Evolutionary conservation across 805 yeast species (phyloP).

Genomic region (Cyberlindnera mrakii): DNA sequence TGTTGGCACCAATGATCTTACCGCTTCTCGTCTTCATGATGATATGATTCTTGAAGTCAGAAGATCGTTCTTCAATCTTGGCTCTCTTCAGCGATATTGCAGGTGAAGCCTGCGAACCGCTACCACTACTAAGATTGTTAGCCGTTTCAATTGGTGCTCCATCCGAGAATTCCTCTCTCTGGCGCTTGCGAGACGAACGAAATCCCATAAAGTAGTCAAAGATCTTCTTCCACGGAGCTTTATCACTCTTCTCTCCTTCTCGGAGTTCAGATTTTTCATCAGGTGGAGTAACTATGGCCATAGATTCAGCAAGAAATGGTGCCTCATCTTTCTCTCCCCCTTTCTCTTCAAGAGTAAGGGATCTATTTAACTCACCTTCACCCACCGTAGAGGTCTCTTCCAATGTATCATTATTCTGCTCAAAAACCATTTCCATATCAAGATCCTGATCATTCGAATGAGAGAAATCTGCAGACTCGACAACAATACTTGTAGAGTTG

Average conservation of each 20-base stretch:
- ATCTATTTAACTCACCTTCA: not conserved
- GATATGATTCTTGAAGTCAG: slow-evolving; percentile 12
- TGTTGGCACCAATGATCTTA: slow-evolving; percentile 23
- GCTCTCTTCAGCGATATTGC: not conserved
- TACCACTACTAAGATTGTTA: too few relatives aligned
- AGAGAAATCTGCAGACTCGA: slow-evolving; percentile 1
- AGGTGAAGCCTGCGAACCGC: too few relatives aligned
- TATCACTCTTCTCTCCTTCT: too few relatives aligned
- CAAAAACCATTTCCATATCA: not conserved
- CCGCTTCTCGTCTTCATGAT: slow-evolving; percentile 28
- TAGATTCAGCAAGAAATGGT: not conserved
- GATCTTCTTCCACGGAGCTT: not conserved
- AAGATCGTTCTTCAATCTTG: slow-evolving; percentile 1
- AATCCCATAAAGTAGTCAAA: not conserved
- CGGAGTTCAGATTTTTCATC: not conserved
- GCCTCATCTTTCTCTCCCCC: not conserved
- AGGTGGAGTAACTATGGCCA: too few relatives aligned
- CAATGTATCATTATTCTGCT: not conserved
- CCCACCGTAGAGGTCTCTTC: not conserved
- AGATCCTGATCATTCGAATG: not conserved
- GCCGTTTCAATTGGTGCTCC: too few relatives aligned
- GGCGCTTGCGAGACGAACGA: not conserved
- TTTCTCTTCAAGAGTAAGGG: slow-evolving; percentile 3
- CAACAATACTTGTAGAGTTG: not conserved
- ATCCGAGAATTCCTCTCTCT: not conserved